Evolutionary conservation across 768 basidiomycete species (phyloP).

Genomic region (Tricholoma furcatifolium): DNA sequence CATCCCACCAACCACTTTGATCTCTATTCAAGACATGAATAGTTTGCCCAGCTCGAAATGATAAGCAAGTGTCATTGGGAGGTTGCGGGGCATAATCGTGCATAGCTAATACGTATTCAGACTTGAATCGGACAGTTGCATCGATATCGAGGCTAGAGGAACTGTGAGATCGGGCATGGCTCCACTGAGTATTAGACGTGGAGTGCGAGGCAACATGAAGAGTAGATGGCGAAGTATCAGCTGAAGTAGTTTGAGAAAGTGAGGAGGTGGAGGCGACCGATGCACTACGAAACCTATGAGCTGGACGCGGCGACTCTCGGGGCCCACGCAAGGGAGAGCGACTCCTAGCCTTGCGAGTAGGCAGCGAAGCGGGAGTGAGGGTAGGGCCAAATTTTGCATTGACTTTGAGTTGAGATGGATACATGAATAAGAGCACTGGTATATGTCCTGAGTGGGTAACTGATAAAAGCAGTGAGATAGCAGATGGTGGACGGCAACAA

Average conservation of each 20-base stretch:
- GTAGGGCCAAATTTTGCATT: conserved; percentile 40
- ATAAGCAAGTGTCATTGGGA: conserved; percentile 75
- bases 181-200: conserved; percentile 15
- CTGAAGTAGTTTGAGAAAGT: conserved; percentile 50
- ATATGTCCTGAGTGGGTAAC: conserved; percentile 1
- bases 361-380: conserved; percentile 29
- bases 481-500: not conserved
- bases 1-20: conserved; percentile 97
- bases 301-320: conserved; percentile 27
- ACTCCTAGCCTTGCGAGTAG: conserved; percentile 25
- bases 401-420: conserved; percentile 45
- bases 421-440: conserved; percentile 32
- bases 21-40: conserved; percentile 91
- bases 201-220: conserved; percentile 36
- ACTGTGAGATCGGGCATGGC: conserved; percentile 36
- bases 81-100: conserved; percentile 84
- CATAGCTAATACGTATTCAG: conserved; percentile 86
- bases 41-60: conserved; percentile 87
- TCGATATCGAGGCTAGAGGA: conserved; percentile 44
- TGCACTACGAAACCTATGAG: conserved; percentile 42
- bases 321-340: conserved; percentile 30
- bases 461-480: not conserved
- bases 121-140: conserved; percentile 45
- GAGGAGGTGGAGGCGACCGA: conserved; percentile 59
- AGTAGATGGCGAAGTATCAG: conserved; percentile 54